Evolutionary conservation across 768 basidiomycete genomes (phyloP).

Genomic region (Auriscalpium vulgare): DNA sequence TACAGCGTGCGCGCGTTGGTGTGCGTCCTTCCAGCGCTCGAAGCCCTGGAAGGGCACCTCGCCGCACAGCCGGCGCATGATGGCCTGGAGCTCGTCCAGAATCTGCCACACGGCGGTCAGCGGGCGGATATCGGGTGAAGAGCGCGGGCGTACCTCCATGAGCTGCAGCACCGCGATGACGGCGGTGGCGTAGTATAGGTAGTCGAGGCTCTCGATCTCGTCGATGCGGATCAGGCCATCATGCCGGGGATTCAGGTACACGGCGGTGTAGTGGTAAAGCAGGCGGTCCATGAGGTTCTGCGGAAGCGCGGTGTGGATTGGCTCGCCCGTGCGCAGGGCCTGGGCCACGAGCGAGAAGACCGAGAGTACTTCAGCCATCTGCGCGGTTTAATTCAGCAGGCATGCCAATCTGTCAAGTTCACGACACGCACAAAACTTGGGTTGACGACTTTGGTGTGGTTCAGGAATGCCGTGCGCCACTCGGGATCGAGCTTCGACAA

Average conservation of each 20-base stretch:
- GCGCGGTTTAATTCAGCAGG: background rate
- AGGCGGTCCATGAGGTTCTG: slow-evolving; percentile 27
- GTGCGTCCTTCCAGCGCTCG: slow-evolving; percentile 13
- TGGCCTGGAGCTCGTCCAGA: slow-evolving; percentile 10
- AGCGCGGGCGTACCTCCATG: slow-evolving; percentile 1
- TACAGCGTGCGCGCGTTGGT: slow-evolving; percentile 6
- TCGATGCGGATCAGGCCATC: slow-evolving; percentile 7
- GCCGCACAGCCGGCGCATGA: slow-evolving; percentile 12
- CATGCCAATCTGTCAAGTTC: background rate
- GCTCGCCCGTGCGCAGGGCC: slow-evolving; percentile 10
- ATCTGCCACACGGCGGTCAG: background rate
- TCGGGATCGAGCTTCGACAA: slow-evolving; percentile 34
- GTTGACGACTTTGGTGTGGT: slow-evolving; percentile 41
- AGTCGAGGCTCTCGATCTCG: slow-evolving; percentile 9
- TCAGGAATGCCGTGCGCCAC: slow-evolving; percentile 34
- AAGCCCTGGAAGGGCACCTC: slow-evolving; percentile 15
- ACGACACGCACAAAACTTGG: slow-evolving; percentile 40
- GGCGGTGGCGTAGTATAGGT: slow-evolving; percentile 12
- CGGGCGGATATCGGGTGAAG: background rate
- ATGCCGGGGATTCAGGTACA: background rate
- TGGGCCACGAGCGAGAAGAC: slow-evolving; percentile 20
- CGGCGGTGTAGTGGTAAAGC: slow-evolving; percentile 31
- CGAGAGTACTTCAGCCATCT: slow-evolving; percentile 38
- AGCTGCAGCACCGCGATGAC: slow-evolving; percentile 13
- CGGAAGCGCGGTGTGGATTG: slow-evolving; percentile 13